Percentiles rank a stretch among this genome's conserved stretches.
Evolutionary conservation across 2,329 filamentous ascomycete species (phyloP).

Genomic region (Talaromyces amestolkiae): DNA sequence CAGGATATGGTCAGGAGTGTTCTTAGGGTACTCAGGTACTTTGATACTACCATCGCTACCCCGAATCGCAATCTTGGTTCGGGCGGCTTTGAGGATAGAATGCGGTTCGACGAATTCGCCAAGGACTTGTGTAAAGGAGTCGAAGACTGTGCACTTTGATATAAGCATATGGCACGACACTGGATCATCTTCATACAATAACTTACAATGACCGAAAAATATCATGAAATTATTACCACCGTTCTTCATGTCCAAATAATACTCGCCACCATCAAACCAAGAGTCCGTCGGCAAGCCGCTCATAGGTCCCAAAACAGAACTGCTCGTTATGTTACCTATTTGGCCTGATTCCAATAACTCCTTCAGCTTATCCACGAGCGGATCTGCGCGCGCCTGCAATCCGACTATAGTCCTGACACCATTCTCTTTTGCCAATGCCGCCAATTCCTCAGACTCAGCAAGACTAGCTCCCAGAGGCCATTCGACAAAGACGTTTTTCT

Average conservation of each 20-base stretch:
- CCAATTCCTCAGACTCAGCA: constrained; percentile 2
- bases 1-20: constrained; percentile 11
- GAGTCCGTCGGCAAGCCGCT: neutral
- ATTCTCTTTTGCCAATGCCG: neutral
- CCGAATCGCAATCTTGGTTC: neutral
- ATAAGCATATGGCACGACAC: neutral
- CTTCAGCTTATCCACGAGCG: constrained; percentile 6
- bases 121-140: constrained; percentile 12
- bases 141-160: constrained; percentile 2
- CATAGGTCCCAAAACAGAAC: constrained; percentile 5
- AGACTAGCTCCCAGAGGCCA: constrained; percentile 10
- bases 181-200: neutral
- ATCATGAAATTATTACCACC: constrained; percentile 13
- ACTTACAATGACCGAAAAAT: constrained; percentile 16
- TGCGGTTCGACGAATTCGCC: constrained; percentile 11
- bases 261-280: constrained; percentile 12
- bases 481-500: constrained; percentile 16
- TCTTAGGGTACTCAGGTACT: neutral
- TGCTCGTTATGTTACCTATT: neutral
- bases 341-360: neutral
- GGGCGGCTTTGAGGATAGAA: constrained; percentile 8
- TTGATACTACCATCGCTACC: neutral
- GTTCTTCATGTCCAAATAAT: constrained; percentile 12
- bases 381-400: constrained; percentile 11
- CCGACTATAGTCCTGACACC: constrained; percentile 10